These are phyloP conservation scores for Solanum tarapatanum DNA, from an alignment of 257 asterid species.

Conservation along the genomic window DNA sequence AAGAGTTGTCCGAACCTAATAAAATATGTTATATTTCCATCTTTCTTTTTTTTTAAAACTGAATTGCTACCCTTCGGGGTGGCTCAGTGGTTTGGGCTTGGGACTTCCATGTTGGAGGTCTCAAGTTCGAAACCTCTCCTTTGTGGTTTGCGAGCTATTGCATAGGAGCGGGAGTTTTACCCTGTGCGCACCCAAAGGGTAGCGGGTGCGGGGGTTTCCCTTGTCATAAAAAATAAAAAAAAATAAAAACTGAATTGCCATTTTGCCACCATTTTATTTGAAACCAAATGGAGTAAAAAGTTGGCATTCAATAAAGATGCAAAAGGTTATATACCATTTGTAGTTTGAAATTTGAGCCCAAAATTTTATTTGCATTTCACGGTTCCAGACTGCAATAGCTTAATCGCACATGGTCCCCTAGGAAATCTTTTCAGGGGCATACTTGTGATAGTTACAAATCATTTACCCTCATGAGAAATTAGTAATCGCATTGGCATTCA, in stretches of 20 bases:
- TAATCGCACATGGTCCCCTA: not conserved
- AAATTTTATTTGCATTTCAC: not conserved
- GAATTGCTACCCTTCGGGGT: too few relatives aligned
- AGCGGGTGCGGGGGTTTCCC: too few relatives aligned
- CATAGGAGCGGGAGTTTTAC: too few relatives aligned
- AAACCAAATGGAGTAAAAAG: not conserved
- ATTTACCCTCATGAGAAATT: not conserved
- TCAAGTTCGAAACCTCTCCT: too few relatives aligned
- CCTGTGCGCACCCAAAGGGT: too few relatives aligned
- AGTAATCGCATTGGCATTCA: not conserved
- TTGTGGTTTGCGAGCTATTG: too few relatives aligned
- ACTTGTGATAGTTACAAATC: not conserved
- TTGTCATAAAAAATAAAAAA: too few relatives aligned
- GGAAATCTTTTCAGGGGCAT: not conserved
- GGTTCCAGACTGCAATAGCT: not conserved
- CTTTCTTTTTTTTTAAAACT: not conserved
- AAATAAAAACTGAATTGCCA: not conserved
- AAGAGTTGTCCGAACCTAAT: not conserved
- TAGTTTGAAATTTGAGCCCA: not conserved
- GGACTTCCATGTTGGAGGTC: too few relatives aligned
- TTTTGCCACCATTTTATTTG: not conserved
- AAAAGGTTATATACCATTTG: not conserved
- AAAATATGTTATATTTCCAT: not conserved
- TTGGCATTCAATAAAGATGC: not conserved
- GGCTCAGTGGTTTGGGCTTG: too few relatives aligned